phyloP scores from a whole-genome alignment of 495 filamentous ascomycete genomes.

The Parmelia sp. region DNA sequence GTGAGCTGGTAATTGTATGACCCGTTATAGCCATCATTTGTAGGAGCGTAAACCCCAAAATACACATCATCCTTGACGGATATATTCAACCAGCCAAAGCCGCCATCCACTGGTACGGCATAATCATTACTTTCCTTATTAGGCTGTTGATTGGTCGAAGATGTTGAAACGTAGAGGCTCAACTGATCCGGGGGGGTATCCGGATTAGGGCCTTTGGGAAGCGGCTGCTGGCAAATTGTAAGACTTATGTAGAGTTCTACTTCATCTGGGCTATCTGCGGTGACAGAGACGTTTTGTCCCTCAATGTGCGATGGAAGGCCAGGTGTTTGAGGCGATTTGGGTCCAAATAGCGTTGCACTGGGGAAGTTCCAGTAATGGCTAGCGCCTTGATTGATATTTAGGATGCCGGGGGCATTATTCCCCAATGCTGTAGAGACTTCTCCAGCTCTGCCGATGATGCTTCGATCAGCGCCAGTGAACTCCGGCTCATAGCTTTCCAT shows the following conservation, averaged over 20 bases:
- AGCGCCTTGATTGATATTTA: conserved; percentile 52
- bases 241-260: conserved; percentile 22
- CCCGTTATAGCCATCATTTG: conserved; percentile 49
- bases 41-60: conserved; percentile 65
- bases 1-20: conserved; percentile 73
- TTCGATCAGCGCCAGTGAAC: conserved; percentile 51
- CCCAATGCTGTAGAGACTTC: conserved; percentile 42
- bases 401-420: conserved; percentile 55
- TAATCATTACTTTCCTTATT: conserved; percentile 49
- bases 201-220: conserved; percentile 5
- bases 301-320: conserved; percentile 38
- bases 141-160: conserved; percentile 56
- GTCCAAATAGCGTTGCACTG: conserved; percentile 37
- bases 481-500: conserved; percentile 47
- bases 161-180: conserved; percentile 68
- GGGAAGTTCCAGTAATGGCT: conserved; percentile 53
- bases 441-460: conserved; percentile 56
- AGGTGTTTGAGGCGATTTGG: conserved; percentile 26
- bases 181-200: conserved; percentile 56
- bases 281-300: not conserved
- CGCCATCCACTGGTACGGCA: conserved; percentile 42
- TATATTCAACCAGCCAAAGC: conserved; percentile 55
- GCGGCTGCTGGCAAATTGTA: conserved; percentile 25
- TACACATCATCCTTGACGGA: conserved; percentile 58
- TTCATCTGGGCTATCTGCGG: conserved; percentile 1